A percentile compares a stretch with the other conserved stretches of the same genome.
Evolutionary conservation across 78 protist genomes (phyloP).

Genomic region (Neovahlkampfia damariscottae): DNA sequence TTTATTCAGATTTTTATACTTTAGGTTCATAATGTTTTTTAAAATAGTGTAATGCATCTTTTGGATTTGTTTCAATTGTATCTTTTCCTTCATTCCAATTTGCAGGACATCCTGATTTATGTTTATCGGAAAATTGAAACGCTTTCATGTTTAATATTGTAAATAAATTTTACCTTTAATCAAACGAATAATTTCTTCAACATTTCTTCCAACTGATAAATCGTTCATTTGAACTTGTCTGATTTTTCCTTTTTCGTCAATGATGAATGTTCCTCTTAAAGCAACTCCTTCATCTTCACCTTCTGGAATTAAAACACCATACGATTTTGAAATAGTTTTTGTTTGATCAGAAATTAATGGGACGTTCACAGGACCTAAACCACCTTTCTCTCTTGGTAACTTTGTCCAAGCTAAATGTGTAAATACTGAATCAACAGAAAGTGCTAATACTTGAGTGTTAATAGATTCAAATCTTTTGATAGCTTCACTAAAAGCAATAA

Average conservation of each 20-base stretch:
- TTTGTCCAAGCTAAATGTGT: slow-evolving; percentile 87
- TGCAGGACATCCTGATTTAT: slow-evolving; percentile 77
- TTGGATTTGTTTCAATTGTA: slow-evolving; percentile 36
- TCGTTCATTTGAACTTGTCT: slow-evolving; percentile 66
- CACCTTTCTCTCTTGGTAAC: slow-evolving; percentile 84
- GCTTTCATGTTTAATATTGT: no score
- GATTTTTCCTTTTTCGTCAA: slow-evolving; percentile 50
- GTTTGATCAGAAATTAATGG: slow-evolving; percentile 77
- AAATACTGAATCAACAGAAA: slow-evolving; percentile 67
- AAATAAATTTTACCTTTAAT: no score
- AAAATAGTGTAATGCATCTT: slow-evolving; percentile 32
- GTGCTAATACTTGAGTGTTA: slow-evolving; percentile 57
- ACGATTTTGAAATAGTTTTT: slow-evolving; percentile 60
- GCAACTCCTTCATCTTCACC: slow-evolving; percentile 55
- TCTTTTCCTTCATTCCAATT: slow-evolving; percentile 53
- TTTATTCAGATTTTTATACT: no score
- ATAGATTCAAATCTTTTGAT: slow-evolving; percentile 59
- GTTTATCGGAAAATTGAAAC: slow-evolving; percentile 44
- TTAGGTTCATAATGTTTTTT: no score
- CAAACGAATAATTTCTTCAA: slow-evolving; percentile 69
- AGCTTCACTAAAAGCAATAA: slow-evolving; percentile 76
- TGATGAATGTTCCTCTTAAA: slow-evolving; percentile 70
- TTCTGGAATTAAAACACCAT: slow-evolving; percentile 76
- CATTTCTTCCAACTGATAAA: slow-evolving; percentile 72
- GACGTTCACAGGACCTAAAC: slow-evolving; percentile 77